phyloP scores from a whole-genome alignment of 805 yeast species.

The Wickerhamomyces canadensis region DNA sequence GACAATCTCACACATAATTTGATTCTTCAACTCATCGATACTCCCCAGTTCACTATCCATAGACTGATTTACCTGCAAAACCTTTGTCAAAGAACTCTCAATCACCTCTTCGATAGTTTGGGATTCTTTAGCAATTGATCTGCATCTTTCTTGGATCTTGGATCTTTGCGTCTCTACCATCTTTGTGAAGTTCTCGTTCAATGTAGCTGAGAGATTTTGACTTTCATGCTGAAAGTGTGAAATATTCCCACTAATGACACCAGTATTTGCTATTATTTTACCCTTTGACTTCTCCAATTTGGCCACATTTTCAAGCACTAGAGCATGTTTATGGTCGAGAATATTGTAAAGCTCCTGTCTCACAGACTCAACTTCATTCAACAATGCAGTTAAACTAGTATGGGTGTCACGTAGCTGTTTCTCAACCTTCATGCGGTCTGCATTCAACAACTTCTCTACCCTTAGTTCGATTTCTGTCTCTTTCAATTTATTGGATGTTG shows the following conservation, averaged over 20 bases:
- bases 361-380: constrained; percentile 8
- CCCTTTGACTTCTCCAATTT: constrained; percentile 8
- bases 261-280: constrained; percentile 3
- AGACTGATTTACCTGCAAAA: neutral
- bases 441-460: constrained; percentile 12
- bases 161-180: constrained; percentile 11
- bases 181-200: constrained; percentile 11
- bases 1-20: constrained; percentile 13
- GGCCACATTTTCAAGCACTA: constrained; percentile 13
- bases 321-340: constrained; percentile 11
- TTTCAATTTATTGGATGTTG: constrained; percentile 4
- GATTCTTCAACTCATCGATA: constrained; percentile 11
- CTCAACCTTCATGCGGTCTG: constrained; percentile 18
- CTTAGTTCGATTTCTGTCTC: constrained; percentile 10
- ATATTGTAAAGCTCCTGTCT: constrained; percentile 15
- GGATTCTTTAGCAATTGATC: constrained; percentile 1
- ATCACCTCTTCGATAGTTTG: constrained; percentile 3
- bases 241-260: constrained; percentile 1
- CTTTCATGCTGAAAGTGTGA: constrained; percentile 6
- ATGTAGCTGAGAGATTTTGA: constrained; percentile 4
- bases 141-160: constrained; percentile 9
- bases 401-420: constrained; percentile 15
- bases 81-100: constrained; percentile 4
- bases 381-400: constrained; percentile 1
- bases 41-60: constrained; percentile 10